Percentiles rank a stretch among this genome's conserved stretches.
Conservation (phyloP, 2,329 filamentous ascomycete genomes). For the Pseudogymnoascus sp. region DNA sequence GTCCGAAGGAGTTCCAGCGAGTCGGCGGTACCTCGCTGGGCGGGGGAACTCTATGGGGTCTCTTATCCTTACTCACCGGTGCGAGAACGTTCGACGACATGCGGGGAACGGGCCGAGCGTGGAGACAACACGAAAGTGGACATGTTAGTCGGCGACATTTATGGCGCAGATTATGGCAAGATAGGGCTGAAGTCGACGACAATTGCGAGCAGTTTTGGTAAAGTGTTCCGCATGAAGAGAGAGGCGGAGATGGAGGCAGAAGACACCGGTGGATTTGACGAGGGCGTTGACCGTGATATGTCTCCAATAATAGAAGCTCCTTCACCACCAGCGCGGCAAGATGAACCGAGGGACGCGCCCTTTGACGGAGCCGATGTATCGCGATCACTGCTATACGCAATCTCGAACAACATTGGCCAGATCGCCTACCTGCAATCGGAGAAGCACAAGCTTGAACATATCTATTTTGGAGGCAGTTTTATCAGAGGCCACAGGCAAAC, state of each 20-base stretch:
- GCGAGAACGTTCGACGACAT: constrained; percentile 96
- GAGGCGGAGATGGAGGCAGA: constrained; percentile 74
- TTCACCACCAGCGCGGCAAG: background rate
- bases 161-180: constrained; percentile 91
- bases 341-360: constrained; percentile 28
- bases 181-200: constrained; percentile 94
- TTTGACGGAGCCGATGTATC: constrained; percentile 84
- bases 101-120: constrained; percentile 78
- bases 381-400: constrained; percentile 84
- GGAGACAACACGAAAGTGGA: constrained; percentile 93
- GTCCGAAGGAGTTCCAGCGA: constrained; percentile 76
- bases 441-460: constrained; percentile 82
- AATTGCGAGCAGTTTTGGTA: constrained; percentile 93
- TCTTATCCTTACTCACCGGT: constrained; percentile 87
- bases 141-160: constrained; percentile 96
- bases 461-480: constrained; percentile 97
- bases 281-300: constrained; percentile 6
- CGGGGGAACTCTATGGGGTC: constrained; percentile 94
- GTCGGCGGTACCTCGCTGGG: constrained; percentile 93
- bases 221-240: constrained; percentile 89
- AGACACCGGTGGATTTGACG: constrained; percentile 48
- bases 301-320: background rate
- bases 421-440: constrained; percentile 97
- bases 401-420: constrained; percentile 97
- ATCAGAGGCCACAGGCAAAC: constrained; percentile 95